Percentiles rank a stretch among this genome's conserved stretches.
These are phyloP conservation scores for Trametes cinnabarina DNA, from an alignment of 768 basidiomycete genomes.

Conservation along the genomic window DNA sequence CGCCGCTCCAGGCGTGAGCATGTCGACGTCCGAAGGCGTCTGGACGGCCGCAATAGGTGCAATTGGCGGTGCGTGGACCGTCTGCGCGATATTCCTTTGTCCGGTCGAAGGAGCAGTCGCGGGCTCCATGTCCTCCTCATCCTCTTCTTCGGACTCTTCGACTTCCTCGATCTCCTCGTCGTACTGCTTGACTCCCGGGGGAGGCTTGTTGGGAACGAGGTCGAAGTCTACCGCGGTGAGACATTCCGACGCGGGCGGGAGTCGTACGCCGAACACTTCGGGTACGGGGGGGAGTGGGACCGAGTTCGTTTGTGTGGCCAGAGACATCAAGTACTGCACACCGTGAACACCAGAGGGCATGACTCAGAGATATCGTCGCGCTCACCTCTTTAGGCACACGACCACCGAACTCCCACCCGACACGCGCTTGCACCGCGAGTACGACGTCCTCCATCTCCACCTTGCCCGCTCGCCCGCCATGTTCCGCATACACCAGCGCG, in stretches of 20 bases:
- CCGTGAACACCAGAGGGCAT: background rate
- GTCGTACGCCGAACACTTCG: constrained; percentile 82
- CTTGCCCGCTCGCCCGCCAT: constrained; percentile 74
- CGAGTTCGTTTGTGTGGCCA: constrained; percentile 82
- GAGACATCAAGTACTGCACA: constrained; percentile 66
- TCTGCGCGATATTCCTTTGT: constrained; percentile 7
- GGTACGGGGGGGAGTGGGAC: constrained; percentile 80
- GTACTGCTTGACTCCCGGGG: constrained; percentile 70
- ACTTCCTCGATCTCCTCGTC: constrained; percentile 84
- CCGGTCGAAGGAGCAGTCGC: constrained; percentile 46
- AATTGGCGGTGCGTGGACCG: constrained; percentile 23
- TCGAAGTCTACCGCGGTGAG: constrained; percentile 84
- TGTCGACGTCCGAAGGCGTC: constrained; percentile 69
- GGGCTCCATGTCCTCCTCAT: constrained; percentile 69
- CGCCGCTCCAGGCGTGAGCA: constrained; percentile 40
- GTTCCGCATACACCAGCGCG: constrained; percentile 84
- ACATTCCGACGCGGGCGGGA: constrained; percentile 68
- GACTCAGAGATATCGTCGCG: background rate
- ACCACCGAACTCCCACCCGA: constrained; percentile 91
- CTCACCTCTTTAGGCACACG: constrained; percentile 84
- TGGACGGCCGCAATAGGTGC: constrained; percentile 48
- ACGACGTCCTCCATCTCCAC: constrained; percentile 81
- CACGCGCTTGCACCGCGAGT: constrained; percentile 82
- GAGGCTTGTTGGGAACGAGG: constrained; percentile 80
- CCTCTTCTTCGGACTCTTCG: constrained; percentile 69